Conservation (phyloP, 306 rosid species). For the Vigna trinervia region DNA sequence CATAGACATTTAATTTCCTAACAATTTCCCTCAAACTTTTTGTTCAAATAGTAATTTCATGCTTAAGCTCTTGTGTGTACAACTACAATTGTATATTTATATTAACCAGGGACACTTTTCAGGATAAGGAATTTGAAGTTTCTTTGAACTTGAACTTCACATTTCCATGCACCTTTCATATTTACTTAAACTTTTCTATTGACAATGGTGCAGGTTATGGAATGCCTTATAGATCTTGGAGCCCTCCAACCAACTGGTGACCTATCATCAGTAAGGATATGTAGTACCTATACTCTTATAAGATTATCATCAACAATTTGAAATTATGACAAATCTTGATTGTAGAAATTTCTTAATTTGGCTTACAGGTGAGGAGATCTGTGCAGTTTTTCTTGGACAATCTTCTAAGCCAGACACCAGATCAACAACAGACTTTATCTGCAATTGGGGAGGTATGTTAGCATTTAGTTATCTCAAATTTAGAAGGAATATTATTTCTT, state of each 20-base stretch:
- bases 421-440: slow-evolving; percentile 75
- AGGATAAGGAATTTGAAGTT: slow-evolving; percentile 19
- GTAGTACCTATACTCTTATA: background rate
- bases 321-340: background rate
- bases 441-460: slow-evolving; percentile 87
- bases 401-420: slow-evolving; percentile 70
- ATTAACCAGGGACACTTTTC: background rate
- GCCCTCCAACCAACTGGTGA: slow-evolving; percentile 94
- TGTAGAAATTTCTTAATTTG: slow-evolving; percentile 13
- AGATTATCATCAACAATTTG: slow-evolving; percentile 16
- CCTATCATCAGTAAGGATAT: slow-evolving; percentile 62
- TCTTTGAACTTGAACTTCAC: background rate
- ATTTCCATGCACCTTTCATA: background rate
- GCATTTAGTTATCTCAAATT: background rate
- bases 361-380: slow-evolving; percentile 79
- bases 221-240: slow-evolving; percentile 81
- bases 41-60: background rate
- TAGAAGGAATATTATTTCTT: no score
- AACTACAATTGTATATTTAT: background rate
- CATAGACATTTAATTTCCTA: no score
- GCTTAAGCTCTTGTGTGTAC: slow-evolving; percentile 1
- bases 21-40: slow-evolving; percentile 1
- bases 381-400: slow-evolving; percentile 85
- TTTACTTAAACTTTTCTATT: slow-evolving; percentile 39
- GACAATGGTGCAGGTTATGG: slow-evolving; percentile 68